Conservation (phyloP, 2,329 filamentous ascomycete species). For the Periconia sp. region DNA sequence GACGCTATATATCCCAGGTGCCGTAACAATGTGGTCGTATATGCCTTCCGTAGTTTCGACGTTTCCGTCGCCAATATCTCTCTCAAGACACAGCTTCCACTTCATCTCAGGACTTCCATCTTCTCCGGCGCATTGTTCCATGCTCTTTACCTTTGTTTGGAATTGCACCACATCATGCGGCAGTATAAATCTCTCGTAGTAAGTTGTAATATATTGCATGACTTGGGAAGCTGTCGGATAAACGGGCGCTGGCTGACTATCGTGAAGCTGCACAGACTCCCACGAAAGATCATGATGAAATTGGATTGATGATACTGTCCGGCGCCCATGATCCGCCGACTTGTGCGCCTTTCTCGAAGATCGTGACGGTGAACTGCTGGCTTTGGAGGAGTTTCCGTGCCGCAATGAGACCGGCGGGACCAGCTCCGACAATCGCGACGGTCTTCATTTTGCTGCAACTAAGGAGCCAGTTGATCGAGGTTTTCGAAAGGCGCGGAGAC, state of each 20-base stretch:
- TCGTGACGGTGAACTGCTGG: slow-evolving; percentile 67
- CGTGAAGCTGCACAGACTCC: slow-evolving; percentile 54
- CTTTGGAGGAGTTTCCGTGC: slow-evolving; percentile 69
- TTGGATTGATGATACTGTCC: slow-evolving; percentile 55
- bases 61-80: not conserved
- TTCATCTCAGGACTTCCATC: not conserved
- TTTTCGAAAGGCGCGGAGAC: too few species aligned
- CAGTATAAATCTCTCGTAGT: slow-evolving; percentile 64
- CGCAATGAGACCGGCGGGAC: slow-evolving; percentile 46
- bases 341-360: slow-evolving; percentile 68
- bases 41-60: not conserved
- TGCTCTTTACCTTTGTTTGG: slow-evolving; percentile 35
- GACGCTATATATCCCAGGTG: slow-evolving; percentile 53
- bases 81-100: not conserved
- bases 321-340: slow-evolving; percentile 73
- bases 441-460: slow-evolving; percentile 2
- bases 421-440: slow-evolving; percentile 42
- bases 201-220: slow-evolving; percentile 70
- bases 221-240: slow-evolving; percentile 77
- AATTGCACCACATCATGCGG: slow-evolving; percentile 56
- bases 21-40: slow-evolving; percentile 73
- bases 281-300: slow-evolving; percentile 71
- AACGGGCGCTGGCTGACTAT: slow-evolving; percentile 54
- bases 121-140: not conserved
- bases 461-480: too few species aligned